Base-by-base conservation (phyloP, 495 filamentous ascomycete genomes). In the Trichoderma reesei region DNA sequence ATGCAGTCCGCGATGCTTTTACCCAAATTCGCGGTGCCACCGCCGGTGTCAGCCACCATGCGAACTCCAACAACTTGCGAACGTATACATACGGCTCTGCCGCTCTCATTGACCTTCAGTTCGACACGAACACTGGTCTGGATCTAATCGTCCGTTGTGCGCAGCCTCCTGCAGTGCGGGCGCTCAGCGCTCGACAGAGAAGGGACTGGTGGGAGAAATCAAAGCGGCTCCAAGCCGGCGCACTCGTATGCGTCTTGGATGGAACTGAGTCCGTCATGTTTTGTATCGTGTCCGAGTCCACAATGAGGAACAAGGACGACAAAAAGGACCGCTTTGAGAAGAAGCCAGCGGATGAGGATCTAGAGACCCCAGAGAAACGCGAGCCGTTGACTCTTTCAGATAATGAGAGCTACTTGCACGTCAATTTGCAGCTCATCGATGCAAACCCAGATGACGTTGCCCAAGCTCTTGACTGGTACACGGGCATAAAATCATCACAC, bases 181-280 rank as follows among this genome's bases (percentile, higher is more conserved):
- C 68, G 66, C 63, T 80, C 18, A 63, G 54, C 60, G 73, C 69
- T 36, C 65, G 65, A 14, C 61, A 80, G 64, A 74, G 83, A 41
- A 66, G 75, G 63, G 79, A 83, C 10, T 90, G 84, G 85, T 91
- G 87, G 88, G 67, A 74, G 31, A 63, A 71, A 14, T 84, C 78
- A 0, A 88, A 82, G 63, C 79, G 80, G 13, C 72, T 90, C 3
- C 78, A 82, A 60, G 64, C 74, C 20, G 84, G 83, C 44, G 81
- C 83, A 3, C 72, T 90, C 3, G 75, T 90, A 0, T 88, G 86
- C 59, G 67, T 89, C 7, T 69, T 85, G 1, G 76, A 78, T 59
- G 70, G 73, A 1, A 72, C 70, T n/a, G 77, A 75, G 10, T 31
- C 59, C 7, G 59, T 41, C 59, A 41, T 41, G 36, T 61, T 61